Base-by-base conservation (phyloP, 371 early-diverging fungal genomes). In the Syncephalastrum monosporum region DNA sequence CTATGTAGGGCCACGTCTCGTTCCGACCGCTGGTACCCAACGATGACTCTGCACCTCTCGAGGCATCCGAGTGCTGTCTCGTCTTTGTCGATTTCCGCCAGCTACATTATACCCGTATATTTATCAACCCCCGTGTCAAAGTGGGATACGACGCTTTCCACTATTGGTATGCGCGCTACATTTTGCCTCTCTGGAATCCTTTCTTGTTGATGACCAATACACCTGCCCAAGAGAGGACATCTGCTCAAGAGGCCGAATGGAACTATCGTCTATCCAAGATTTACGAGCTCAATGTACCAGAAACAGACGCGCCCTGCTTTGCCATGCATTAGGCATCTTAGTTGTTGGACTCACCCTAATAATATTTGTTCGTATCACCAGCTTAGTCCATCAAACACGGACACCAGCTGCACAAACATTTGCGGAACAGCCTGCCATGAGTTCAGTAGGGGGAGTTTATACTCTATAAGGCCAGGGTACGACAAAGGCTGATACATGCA, bases 21-120 rank as follows among this genome's bases (percentile, higher is more conserved):
- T 65, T 63, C 48, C 57, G 68, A 4, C 57, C 68, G 12, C 15
- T 68, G 27, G 19, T 53, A 8, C 68, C 68, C 4, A 45, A 68
- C 6, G 59, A 63, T 21, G 55, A 56, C 5, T 46, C 55, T 17
- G 55, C 60, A 38, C 53, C 58, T 15, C 4, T 57, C 4, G 68
- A 68, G 49, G 68, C 64, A 16, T 63, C 63, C 14, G 68, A 68
- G 48, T 68, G 68, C 19, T 68, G 68, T 42, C 48, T 68, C n/a
- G 51, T 68, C 10, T 56, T 60, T 47, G 55, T 55, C 44, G 63
- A 68, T 54, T 51, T 68, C 25, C 61, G 61, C 16, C 42, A 44
- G 3, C 33, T 60, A 5, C 57, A 63, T 41, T 53, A 55, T 38
- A 56, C 50, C 16, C 57, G 55, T 13, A 46, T 63, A 5, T 68